phyloP scores from a whole-genome alignment of 805 yeast genomes.

The Pichia pseudocactophila region DNA sequence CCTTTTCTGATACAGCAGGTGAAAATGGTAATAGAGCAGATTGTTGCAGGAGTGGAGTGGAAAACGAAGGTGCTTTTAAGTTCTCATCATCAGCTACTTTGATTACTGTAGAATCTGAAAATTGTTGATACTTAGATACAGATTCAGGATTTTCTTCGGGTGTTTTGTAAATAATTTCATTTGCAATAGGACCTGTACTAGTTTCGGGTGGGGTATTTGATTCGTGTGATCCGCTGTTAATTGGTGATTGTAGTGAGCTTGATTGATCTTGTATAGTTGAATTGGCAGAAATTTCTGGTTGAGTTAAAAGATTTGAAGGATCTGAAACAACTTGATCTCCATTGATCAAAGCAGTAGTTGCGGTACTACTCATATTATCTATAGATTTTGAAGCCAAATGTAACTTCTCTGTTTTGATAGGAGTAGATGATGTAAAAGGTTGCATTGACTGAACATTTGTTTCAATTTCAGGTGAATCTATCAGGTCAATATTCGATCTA shows the following conservation, averaged over 20 bases:
- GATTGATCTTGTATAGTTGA: no score
- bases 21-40: slow-evolving; percentile 11
- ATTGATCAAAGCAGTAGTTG: no score
- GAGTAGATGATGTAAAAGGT: slow-evolving; percentile 5
- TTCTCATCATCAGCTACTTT: neutral
- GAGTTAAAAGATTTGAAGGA: no score
- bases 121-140: neutral
- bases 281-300: no score
- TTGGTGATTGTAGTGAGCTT: neutral
- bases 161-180: slow-evolving; percentile 3
- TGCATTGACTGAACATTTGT: neutral
- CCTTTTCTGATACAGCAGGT: slow-evolving; percentile 13
- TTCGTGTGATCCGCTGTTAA: neutral
- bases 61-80: neutral
- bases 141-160: slow-evolving; percentile 1
- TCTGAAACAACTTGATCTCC: no score
- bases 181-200: neutral
- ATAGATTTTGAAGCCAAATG: neutral
- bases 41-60: slow-evolving; percentile 2
- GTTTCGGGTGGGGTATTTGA: neutral
- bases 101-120: neutral
- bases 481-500: slow-evolving; percentile 11
- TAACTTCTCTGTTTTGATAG: neutral
- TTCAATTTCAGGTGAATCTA: slow-evolving; percentile 3
- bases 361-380: no score